Evolutionary conservation across 2,329 filamentous ascomycete species (phyloP).

Genomic region (Elsinoe arachidis): DNA sequence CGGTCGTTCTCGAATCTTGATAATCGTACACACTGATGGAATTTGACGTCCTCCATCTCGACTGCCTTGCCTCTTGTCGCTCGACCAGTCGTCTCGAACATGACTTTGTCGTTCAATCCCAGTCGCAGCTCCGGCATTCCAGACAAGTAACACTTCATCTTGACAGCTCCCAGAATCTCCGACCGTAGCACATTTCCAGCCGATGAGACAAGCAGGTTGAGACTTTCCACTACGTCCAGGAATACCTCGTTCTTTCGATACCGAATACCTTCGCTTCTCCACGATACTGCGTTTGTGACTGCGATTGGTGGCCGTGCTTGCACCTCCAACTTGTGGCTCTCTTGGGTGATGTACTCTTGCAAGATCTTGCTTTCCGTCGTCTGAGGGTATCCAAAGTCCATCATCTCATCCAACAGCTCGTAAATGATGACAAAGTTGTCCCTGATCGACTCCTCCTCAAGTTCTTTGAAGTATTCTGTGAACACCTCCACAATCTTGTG

Average conservation of each 20-base stretch:
- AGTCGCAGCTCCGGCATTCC: conserved; percentile 95
- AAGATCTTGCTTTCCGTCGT: conserved; percentile 98
- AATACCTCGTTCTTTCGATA: conserved; percentile 99
- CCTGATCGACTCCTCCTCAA: conserved; percentile 96
- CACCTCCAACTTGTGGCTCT: conserved; percentile 96
- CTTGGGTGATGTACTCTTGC: conserved; percentile 93
- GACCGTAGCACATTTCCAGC: conserved; percentile 92
- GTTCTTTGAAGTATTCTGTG: conserved; percentile 98
- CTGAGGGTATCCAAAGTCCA: conserved; percentile 99
- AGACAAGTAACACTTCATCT: conserved; percentile 99
- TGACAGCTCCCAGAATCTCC: conserved; percentile 92
- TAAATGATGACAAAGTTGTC: conserved; percentile 99
- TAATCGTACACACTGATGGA: conserved; percentile 94
- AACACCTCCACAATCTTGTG: conserved; percentile 99
- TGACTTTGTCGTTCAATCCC: conserved; percentile 96
- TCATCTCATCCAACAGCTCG: conserved; percentile 98
- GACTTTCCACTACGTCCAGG: conserved; percentile 89
- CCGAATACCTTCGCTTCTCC: conserved; percentile 94
- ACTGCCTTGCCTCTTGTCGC: conserved; percentile 93
- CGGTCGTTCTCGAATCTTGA: conserved; percentile 97
- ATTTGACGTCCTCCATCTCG: conserved; percentile 99
- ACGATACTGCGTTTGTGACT: conserved; percentile 95
- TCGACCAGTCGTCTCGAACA: conserved; percentile 96
- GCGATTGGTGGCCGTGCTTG: conserved; percentile 94
- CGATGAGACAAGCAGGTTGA: conserved; percentile 89